Evolutionary conservation across 2,329 filamentous ascomycete genomes (phyloP).

Genomic region (Penicillium vulpinum): DNA sequence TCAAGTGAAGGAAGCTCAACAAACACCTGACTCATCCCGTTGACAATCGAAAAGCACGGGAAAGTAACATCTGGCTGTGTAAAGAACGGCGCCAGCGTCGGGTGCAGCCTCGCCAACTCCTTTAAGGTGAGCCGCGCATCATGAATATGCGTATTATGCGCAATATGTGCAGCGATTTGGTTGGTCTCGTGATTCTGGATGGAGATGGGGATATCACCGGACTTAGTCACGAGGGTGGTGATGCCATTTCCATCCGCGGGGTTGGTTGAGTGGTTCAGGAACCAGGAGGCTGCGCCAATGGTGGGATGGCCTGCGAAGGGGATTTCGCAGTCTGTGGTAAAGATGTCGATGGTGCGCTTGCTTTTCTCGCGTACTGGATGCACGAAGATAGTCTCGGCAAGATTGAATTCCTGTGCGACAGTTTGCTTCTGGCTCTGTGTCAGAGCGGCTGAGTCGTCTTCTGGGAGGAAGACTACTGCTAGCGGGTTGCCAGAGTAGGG

Average conservation of each 20-base stretch:
- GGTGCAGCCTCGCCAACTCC: constrained; percentile 30
- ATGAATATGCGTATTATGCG: constrained; percentile 41
- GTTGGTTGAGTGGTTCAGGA: constrained; percentile 31
- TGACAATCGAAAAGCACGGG: constrained; percentile 42
- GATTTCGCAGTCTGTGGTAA: constrained; percentile 52
- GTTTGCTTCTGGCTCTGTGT: constrained; percentile 54
- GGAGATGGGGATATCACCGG: constrained; percentile 56
- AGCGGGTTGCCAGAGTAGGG: constrained; percentile 55
- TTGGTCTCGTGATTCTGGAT: constrained; percentile 10
- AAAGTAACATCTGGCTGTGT: constrained; percentile 15
- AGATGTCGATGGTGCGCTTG: constrained; percentile 52
- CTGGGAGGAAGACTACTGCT: constrained; percentile 53
- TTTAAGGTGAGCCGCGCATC: constrained; percentile 23
- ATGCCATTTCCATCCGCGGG: constrained; percentile 8
- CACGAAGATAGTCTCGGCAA: constrained; percentile 59
- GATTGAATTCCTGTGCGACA: constrained; percentile 59
- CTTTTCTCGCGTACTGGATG: constrained; percentile 30
- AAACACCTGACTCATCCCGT: constrained; percentile 59
- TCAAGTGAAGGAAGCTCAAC: constrained; percentile 62
- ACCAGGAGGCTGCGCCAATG: constrained; percentile 56
- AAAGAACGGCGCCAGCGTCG: constrained; percentile 27
- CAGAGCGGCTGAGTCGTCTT: constrained; percentile 29
- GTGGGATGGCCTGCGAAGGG: constrained; percentile 62
- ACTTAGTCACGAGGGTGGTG: constrained; percentile 54
- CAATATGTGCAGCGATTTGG: constrained; percentile 33